Conservation (phyloP, 495 filamentous ascomycete genomes). For the Penicillium parvum region DNA sequence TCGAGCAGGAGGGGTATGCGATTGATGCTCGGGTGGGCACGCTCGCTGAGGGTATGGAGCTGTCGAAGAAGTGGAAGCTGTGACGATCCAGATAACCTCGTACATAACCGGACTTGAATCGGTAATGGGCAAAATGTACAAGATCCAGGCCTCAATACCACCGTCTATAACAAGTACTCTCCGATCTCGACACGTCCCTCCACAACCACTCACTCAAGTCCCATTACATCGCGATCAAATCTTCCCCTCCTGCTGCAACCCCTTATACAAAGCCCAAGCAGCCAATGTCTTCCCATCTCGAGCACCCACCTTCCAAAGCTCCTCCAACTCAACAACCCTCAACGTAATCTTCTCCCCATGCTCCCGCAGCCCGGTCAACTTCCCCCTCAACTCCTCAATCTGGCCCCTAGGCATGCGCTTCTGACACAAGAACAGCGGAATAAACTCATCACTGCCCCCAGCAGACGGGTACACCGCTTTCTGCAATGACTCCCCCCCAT, state of each 20-base stretch:
- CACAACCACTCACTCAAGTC: too few species aligned
- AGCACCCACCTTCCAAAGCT: slow-evolving; percentile 72
- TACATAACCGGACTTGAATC: not conserved
- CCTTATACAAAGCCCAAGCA: slow-evolving; percentile 73
- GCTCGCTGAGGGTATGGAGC: slow-evolving; percentile 79
- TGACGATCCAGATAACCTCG: not conserved
- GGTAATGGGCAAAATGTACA: not conserved
- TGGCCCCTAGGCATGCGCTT: slow-evolving; percentile 58
- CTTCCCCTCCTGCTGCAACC: slow-evolving; percentile 61
- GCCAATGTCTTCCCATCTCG: slow-evolving; percentile 77
- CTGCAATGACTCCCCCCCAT: slow-evolving; percentile 47
- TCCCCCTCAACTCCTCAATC: slow-evolving; percentile 67
- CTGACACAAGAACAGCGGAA: slow-evolving; percentile 72
- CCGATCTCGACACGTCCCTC: not conserved
- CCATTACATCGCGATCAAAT: slow-evolving; percentile 33
- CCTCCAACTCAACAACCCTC: slow-evolving; percentile 65
- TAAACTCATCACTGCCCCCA: slow-evolving; percentile 81
- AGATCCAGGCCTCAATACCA: too few species aligned
- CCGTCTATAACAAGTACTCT: too few species aligned
- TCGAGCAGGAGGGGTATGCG: slow-evolving; percentile 72
- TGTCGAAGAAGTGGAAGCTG: slow-evolving; percentile 56
- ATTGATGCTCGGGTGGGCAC: slow-evolving; percentile 83
- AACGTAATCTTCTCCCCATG: slow-evolving; percentile 79
- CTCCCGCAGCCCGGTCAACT: slow-evolving; percentile 70
- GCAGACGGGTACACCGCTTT: slow-evolving; percentile 68